Evolutionary conservation across 441 rosid species (phyloP).

Genomic region (Cnidoscolus chayamansa): DNA sequence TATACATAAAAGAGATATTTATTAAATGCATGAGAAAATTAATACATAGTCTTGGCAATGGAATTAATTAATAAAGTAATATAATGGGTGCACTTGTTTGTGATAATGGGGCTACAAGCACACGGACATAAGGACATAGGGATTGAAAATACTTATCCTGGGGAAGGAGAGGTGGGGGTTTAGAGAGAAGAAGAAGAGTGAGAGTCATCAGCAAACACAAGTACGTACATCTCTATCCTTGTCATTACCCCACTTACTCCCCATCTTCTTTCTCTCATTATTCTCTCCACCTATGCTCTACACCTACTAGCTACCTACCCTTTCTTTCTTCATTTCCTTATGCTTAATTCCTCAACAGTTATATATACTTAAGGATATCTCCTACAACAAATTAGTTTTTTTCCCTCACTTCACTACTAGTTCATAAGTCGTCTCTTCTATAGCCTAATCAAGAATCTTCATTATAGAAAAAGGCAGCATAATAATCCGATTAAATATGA

Average conservation of each 20-base stretch:
- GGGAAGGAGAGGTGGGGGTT: slow-evolving; percentile 1
- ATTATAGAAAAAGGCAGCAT: background rate
- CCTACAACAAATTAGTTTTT: background rate
- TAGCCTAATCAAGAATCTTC: background rate
- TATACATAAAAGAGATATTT: no score
- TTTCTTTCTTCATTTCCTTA: background rate
- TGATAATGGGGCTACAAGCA: slow-evolving; percentile 19
- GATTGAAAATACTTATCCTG: slow-evolving; percentile 8
- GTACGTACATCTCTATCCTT: slow-evolving; percentile 1
- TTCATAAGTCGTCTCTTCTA: background rate
- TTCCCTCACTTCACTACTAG: background rate
- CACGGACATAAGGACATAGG: slow-evolving; percentile 15
- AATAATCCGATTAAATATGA: background rate
- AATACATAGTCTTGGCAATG: no score
- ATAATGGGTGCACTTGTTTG: no score
- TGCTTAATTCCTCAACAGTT: no score
- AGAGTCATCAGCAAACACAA: slow-evolving; percentile 12
- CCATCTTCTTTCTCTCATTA: background rate
- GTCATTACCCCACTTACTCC: slow-evolving; percentile 1
- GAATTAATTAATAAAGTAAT: no score
- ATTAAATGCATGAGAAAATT: no score
- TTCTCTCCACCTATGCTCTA: slow-evolving; percentile 4
- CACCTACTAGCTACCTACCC: background rate
- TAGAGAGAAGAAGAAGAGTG: background rate
- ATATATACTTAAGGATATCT: no score